Evolutionary conservation across 257 asterid species (phyloP), one percentile per base, ranked within the genome.

Genomic region (Lycium barbarum): DNA sequence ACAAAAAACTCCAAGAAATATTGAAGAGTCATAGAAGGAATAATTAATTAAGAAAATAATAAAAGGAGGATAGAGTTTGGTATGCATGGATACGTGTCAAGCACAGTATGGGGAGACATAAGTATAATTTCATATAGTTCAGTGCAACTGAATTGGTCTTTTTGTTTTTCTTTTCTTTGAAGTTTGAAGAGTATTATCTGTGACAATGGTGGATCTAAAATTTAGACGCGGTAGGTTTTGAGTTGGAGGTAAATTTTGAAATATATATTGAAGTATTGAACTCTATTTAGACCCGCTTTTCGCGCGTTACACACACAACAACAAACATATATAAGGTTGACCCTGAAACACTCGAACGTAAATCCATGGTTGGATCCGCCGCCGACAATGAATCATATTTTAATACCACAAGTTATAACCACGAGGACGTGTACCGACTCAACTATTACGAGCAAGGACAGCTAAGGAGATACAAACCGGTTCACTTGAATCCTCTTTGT

Each of bases 51-150:
- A 12, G 45, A 72, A 72, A 67, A 72, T 18, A 40, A 20, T n/a
- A 4, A 18, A 38, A 70, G 33, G 57, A 72, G 80, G 18, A 43
- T 43, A 72, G 57, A 18, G 58, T 72, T 43, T 43, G 57, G 57
- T 72, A 43, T 45, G 80, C 80, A 72, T 72, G 58, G 80, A 20
- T 43, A 72, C 55, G 18, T 72, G 38, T 18, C 18, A 9, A 45
- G 36, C 57, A 72, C 57, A 72, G 3, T 20, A 74, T 49, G 13
- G 45, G 54, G 54, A 38, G 78, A 7, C 20, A 74, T 74, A 0
- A 20, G 58, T 43, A 74, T 7, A 74, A 47, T 47, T 47, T 47
- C 59, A 45, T 43, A 10, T 40, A 0, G 33, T 43, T 65, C 1
- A 40, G 7, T 71, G 55, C 53, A 38, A 45, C 17, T 18, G 36